These are phyloP conservation scores for Nemania sp. DNA, from an alignment of 2,329 filamentous ascomycete genomes.

Conservation along the genomic window DNA sequence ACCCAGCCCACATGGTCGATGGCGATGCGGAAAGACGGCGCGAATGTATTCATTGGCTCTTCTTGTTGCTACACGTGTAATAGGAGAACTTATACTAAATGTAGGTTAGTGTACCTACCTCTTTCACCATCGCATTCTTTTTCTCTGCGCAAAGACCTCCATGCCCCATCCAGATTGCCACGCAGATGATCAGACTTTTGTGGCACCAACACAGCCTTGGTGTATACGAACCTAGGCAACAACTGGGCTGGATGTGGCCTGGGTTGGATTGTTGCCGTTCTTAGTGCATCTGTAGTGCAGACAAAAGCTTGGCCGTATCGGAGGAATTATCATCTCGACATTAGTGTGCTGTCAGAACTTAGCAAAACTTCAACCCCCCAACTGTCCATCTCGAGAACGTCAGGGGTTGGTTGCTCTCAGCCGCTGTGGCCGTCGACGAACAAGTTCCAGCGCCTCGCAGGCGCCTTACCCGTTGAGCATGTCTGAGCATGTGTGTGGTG, in stretches of 20 bases:
- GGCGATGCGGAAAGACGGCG: neutral
- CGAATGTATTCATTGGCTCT: neutral
- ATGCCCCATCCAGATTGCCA: constrained; percentile 2
- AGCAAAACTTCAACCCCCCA: too few species aligned
- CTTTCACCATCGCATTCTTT: too few species aligned
- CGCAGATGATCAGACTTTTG: constrained; percentile 18
- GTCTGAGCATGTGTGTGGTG: neutral
- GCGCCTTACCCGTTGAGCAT: neutral
- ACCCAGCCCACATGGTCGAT: neutral
- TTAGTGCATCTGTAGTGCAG: too few species aligned
- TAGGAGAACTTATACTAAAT: too few species aligned
- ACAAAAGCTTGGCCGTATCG: too few species aligned
- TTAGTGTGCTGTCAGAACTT: too few species aligned
- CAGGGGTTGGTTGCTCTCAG: neutral
- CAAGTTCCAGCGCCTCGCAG: neutral
- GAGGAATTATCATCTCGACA: too few species aligned
- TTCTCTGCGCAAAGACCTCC: neutral
- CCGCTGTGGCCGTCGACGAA: neutral
- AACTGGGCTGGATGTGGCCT: too few species aligned
- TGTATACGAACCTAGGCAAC: neutral
- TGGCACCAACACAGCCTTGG: constrained; percentile 19
- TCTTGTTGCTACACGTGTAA: neutral
- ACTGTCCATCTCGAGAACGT: too few species aligned
- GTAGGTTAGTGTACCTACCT: too few species aligned
- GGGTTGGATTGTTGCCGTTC: too few species aligned